These are phyloP conservation scores for Thraustotheca clavata DNA, from an alignment of 352 stramenopile species.

Conservation along the genomic window DNA sequence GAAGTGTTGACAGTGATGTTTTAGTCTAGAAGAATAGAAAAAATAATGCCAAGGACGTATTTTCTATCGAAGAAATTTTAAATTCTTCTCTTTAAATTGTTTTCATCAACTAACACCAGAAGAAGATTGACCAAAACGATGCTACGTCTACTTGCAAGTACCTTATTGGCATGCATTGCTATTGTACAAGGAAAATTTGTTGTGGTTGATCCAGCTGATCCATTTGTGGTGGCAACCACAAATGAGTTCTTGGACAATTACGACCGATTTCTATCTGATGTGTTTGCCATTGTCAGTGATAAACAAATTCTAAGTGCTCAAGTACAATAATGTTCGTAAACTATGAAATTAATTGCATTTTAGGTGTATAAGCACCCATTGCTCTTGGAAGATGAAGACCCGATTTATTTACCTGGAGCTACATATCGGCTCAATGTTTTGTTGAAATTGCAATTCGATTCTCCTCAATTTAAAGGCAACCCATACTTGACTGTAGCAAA, in stretches of 20 bases:
- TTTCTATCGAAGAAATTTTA: no score
- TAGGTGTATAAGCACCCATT: slow-evolving; percentile 18
- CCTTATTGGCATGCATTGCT: not conserved
- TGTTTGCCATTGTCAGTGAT: slow-evolving; percentile 14
- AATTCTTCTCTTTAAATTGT: no score
- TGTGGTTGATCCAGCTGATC: not conserved
- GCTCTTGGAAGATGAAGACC: not conserved
- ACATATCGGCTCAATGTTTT: slow-evolving; percentile 20
- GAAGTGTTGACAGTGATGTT: not conserved
- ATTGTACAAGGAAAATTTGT: slow-evolving; percentile 10
- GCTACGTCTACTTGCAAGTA: no score
- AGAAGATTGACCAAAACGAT: no score
- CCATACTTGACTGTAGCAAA: slow-evolving; percentile 15
- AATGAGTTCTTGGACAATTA: slow-evolving; percentile 8
- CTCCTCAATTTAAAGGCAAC: not conserved
- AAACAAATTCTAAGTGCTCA: not conserved
- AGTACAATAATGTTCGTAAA: not conserved
- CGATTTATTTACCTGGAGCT: not conserved
- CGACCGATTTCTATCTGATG: slow-evolving; percentile 10
- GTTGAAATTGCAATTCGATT: slow-evolving; percentile 16
- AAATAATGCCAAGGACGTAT: no score
- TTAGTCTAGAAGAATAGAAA: not conserved
- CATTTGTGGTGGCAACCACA: not conserved
- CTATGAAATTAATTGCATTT: not conserved
- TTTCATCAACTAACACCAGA: no score